Base-by-base conservation (phyloP, 495 filamentous ascomycete genomes). In the Bacidia rubella region DNA sequence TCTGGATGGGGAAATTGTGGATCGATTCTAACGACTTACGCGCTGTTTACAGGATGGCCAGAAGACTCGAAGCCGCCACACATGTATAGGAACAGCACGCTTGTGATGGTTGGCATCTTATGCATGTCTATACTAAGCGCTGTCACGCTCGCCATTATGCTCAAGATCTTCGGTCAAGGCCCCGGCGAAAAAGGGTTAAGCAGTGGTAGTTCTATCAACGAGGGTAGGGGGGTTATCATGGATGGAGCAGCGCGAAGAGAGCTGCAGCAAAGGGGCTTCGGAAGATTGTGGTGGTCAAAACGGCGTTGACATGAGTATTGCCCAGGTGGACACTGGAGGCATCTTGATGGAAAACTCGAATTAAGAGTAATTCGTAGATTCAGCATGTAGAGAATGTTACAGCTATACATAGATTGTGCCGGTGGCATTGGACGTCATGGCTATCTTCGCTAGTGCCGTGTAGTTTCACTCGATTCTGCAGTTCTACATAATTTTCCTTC, bases 31-130 rank as follows among this genome's bases (percentile, higher is more conserved):
- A 93, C 87, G 27, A 95, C 88, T 0, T 94, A 94, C 65, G 88
- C 89, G 3, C 68, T 95, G 40, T 95, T 92, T 60, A 81, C 82
- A 0, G 88, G 88, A 12, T 95, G 88, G 88, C 74, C 76, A 22
- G 79, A 71, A 26, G 88, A 95, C 68, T 76, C 75, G 17, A 70
- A 71, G 0, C 68, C 68, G 0, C 75, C 76, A 19, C 71, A 78
- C 54, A 83, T 85, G 66, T 95, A 84, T 63, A 75, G 86, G 21
- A 82, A 82, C 64, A 92, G 87, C 65, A 94, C 90, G 60, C 64
- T 89, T 53, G 78, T 83, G 39, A 93, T 94, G 88, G 77, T 94
- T 32, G 88, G 86, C 11, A 94, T 95, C 53, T 65, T 95, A 22
- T 79, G 77, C 57, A 65, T 79, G 26, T 90, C 86, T 66, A 90